phyloP scores from a whole-genome alignment of 495 filamentous ascomycete species.

The Saxophila tyrrhenica region DNA sequence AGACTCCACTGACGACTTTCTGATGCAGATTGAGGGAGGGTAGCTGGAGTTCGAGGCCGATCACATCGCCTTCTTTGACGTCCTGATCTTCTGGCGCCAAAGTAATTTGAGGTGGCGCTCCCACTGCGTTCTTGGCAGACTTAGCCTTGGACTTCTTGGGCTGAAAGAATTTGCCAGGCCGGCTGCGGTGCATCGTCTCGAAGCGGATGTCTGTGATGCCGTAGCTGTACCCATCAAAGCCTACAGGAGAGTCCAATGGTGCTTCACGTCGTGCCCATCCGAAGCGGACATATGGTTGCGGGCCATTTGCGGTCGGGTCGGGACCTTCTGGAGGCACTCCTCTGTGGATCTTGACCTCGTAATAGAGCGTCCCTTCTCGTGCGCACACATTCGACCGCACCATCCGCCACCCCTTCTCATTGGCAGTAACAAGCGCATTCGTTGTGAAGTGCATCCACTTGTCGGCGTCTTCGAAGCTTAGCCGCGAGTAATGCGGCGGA shows the following conservation, averaged over 20 bases:
- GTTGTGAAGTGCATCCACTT: conserved; percentile 59
- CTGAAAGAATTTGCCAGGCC: conserved; percentile 78
- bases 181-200: conserved; percentile 86
- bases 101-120: conserved; percentile 23
- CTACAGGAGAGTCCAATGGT: conserved; percentile 82
- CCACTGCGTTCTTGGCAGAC: conserved; percentile 44
- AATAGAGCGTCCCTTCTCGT: conserved; percentile 86
- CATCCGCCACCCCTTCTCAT: conserved; percentile 73
- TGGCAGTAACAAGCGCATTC: conserved; percentile 53
- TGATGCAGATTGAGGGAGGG: conserved; percentile 75
- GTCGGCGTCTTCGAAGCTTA: conserved; percentile 86
- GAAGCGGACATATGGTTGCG: conserved; percentile 60
- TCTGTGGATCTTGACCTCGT: conserved; percentile 78
- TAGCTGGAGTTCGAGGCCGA: conserved; percentile 84
- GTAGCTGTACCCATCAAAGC: conserved; percentile 94
- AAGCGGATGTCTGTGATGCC: conserved; percentile 80
- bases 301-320: conserved; percentile 21
- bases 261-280: conserved; percentile 88
- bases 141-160: conserved; percentile 28
- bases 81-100: conserved; percentile 28
- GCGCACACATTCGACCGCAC: conserved; percentile 81
- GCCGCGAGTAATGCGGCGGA: conserved; percentile 63
- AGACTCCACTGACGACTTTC: conserved; percentile 75
- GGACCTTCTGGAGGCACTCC: conserved; percentile 42
- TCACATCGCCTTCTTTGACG: conserved; percentile 74